Conservation (phyloP, 108 stramenopile species). For the Parietichytrium sp. region DNA sequence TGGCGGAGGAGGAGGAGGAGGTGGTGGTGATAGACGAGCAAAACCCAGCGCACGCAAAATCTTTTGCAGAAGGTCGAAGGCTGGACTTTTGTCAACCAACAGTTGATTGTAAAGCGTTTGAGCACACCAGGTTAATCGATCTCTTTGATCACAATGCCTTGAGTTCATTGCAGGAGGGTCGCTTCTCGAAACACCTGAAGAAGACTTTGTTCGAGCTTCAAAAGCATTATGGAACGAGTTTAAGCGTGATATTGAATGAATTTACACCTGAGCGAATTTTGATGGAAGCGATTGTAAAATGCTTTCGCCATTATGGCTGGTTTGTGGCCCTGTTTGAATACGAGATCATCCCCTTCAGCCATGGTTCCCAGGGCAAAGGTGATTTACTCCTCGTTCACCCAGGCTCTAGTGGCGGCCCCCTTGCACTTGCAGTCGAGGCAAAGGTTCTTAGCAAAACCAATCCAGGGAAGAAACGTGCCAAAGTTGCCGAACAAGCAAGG, state of each 20-base stretch:
- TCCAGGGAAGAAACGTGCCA: background rate
- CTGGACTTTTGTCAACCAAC: too few relatives aligned
- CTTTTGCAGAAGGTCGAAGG: too few relatives aligned
- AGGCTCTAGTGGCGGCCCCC: background rate
- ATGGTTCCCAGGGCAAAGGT: background rate
- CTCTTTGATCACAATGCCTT: background rate
- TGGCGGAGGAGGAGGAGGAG: too few relatives aligned
- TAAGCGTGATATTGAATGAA: background rate
- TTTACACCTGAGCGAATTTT: background rate
- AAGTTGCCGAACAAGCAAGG: background rate
- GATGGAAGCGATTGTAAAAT: background rate
- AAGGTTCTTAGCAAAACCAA: background rate
- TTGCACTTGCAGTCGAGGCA: conserved; percentile 1
- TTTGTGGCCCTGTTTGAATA: background rate
- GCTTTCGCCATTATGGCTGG: background rate
- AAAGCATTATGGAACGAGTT: background rate
- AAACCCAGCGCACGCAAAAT: too few relatives aligned
- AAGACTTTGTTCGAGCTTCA: background rate
- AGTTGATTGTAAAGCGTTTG: background rate
- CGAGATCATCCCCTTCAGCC: background rate
- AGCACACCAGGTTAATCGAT: background rate
- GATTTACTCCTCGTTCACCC: background rate
- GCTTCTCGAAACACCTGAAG: background rate
- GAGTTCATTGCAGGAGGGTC: background rate
- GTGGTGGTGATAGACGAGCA: too few relatives aligned